Percentiles rank a stretch among this genome's conserved stretches.
phyloP scores from a whole-genome alignment of 345 rosid species.

The Hypericum perforatum region DNA sequence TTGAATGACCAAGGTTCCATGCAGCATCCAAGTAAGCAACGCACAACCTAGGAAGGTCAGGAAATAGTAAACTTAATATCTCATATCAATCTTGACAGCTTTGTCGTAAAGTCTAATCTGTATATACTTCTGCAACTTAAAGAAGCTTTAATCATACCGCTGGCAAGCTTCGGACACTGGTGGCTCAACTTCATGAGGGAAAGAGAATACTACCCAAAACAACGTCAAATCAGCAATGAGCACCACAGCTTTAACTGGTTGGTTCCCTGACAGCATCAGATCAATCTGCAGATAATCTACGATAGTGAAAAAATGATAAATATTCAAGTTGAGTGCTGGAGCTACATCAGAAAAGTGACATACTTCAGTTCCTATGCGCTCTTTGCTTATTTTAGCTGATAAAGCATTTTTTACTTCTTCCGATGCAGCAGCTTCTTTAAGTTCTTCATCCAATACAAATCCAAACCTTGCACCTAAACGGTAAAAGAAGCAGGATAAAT shows the following conservation, averaged over 20 bases:
- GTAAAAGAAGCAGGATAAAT: conserved; percentile 15
- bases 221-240: conserved; percentile 46
- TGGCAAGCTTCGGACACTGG: conserved; percentile 42
- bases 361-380: conserved; percentile 89
- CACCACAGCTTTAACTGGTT: conserved; percentile 63
- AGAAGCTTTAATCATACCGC: conserved; percentile 30
- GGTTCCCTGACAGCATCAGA: conserved; percentile 75
- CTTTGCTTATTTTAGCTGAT: conserved; percentile 78
- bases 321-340: not conserved
- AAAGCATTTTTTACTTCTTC: conserved; percentile 80
- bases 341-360: conserved; percentile 14
- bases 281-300: conserved; percentile 44
- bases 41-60: conserved; percentile 38
- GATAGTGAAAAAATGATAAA: conserved; percentile 14
- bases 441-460: conserved; percentile 61
- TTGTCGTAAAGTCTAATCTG: no score
- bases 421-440: conserved; percentile 60
- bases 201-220: conserved; percentile 56
- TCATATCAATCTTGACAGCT: conserved; percentile 2
- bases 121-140: no score
- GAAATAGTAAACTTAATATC: not conserved
- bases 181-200: conserved; percentile 49
- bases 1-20: conserved; percentile 51
- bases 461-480: conserved; percentile 76
- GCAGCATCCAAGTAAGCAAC: conserved; percentile 56